Percentiles rank a stretch among this genome's conserved stretches.
Conservation (phyloP, 805 yeast species). For the Candida quercuum region DNA sequence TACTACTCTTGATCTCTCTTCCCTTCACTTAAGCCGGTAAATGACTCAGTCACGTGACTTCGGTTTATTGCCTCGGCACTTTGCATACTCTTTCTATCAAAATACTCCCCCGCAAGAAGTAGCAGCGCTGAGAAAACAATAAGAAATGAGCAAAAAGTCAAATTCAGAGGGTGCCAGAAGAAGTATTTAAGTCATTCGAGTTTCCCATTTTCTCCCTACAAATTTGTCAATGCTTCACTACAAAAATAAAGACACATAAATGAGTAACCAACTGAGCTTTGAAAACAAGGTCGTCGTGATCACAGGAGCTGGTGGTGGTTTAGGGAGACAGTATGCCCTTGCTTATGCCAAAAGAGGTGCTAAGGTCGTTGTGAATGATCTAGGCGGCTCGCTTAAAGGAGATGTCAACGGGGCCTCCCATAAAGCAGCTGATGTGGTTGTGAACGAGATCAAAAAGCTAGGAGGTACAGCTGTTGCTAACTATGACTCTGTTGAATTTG, state of each 20-base stretch:
- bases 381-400: constrained; percentile 81
- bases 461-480: constrained; percentile 93
- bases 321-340: constrained; percentile 83
- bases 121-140: constrained; percentile 1
- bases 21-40: not conserved
- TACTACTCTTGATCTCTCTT: not conserved
- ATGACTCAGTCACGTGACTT: not conserved
- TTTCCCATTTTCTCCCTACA: not conserved
- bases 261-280: constrained; percentile 35
- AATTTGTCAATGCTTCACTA: not conserved
- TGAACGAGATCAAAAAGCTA: constrained; percentile 64
- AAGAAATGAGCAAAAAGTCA: constrained; percentile 43
- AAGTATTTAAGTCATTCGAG: not conserved
- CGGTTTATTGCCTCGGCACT: not conserved
- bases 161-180: constrained; percentile 31
- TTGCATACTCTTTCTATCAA: not conserved
- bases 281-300: constrained; percentile 86
- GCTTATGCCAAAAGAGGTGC: constrained; percentile 91
- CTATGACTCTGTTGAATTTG: constrained; percentile 84
- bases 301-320: constrained; percentile 98
- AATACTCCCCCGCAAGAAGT: constrained; percentile 4
- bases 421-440: constrained; percentile 84
- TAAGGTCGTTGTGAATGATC: constrained; percentile 89
- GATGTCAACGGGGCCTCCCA: constrained; percentile 54
- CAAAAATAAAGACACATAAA: not conserved